Conservation (phyloP, 1,139 yeast species). For the Kodamaea sp. region DNA sequence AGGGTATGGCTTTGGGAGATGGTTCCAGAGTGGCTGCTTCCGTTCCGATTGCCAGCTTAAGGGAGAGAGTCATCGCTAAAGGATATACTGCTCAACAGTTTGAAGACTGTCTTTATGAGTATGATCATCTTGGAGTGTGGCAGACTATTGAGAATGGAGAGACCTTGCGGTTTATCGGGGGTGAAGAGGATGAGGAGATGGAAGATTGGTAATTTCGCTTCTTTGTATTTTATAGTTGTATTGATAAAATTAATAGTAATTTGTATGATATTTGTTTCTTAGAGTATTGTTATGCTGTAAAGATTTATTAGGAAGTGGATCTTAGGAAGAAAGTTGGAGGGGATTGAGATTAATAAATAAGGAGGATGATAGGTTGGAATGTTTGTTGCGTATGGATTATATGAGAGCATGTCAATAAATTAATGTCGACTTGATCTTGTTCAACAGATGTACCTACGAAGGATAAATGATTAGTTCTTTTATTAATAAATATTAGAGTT, state of each 20-base stretch:
- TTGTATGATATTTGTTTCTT: too few relatives aligned
- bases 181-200: slow-evolving; percentile 26
- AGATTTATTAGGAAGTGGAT: too few relatives aligned
- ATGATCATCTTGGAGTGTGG: slow-evolving; percentile 75
- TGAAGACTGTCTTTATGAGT: slow-evolving; percentile 72
- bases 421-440: too few relatives aligned
- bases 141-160: slow-evolving; percentile 70
- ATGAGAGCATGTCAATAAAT: too few relatives aligned
- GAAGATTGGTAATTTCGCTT: slow-evolving; percentile 17
- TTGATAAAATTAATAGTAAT: slow-evolving; percentile 6
- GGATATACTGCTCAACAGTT: slow-evolving; percentile 85
- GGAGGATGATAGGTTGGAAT: too few relatives aligned
- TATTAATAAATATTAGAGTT: too few relatives aligned
- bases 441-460: too few relatives aligned
- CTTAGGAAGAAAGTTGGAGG: too few relatives aligned
- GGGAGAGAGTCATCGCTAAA: slow-evolving; percentile 72
- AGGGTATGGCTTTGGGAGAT: slow-evolving; percentile 51
- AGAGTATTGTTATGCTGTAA: too few relatives aligned
- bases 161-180: slow-evolving; percentile 40
- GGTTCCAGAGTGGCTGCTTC: slow-evolving; percentile 41
- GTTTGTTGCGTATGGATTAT: too few relatives aligned
- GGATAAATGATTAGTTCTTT: too few relatives aligned
- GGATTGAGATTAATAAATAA: too few relatives aligned
- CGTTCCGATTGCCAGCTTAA: slow-evolving; percentile 59
- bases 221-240: slow-evolving; percentile 10